Percentiles rank a stretch among this genome's conserved stretches.
Conservation (phyloP, 2,329 filamentous ascomycete genomes). For the Calonectria multiphialidica region DNA sequence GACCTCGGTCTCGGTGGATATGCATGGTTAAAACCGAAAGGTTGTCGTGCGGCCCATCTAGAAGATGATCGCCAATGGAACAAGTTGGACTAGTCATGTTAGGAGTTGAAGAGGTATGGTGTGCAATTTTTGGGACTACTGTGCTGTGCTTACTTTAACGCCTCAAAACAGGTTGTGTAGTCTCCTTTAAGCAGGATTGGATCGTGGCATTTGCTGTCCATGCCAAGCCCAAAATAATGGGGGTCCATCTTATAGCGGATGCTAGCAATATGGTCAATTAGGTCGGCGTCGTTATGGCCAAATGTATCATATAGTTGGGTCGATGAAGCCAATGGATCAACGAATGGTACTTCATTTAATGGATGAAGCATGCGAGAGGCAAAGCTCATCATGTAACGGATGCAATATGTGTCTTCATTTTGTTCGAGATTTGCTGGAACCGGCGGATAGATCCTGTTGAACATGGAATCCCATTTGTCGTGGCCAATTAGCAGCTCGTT, state of each 20-base stretch:
- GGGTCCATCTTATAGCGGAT: background rate
- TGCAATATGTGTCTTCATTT: background rate
- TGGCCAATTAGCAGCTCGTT: background rate
- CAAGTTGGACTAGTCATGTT: background rate
- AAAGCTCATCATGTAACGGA: slow-evolving; percentile 6
- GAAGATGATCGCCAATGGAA: background rate
- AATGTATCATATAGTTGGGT: background rate
- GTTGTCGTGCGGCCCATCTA: background rate
- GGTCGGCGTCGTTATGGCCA: background rate
- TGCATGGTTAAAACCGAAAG: background rate
- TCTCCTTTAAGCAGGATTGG: background rate
- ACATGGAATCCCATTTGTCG: background rate
- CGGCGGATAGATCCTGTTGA: background rate
- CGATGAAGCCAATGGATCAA: background rate
- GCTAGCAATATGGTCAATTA: background rate
- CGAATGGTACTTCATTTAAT: background rate
- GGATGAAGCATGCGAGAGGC: background rate
- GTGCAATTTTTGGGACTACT: too few relatives aligned
- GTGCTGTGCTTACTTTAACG: too few relatives aligned
- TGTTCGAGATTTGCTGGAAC: background rate
- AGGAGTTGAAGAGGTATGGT: background rate
- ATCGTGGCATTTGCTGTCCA: background rate
- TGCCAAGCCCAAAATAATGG: background rate
- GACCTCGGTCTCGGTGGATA: background rate
- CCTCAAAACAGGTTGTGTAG: background rate